Conservation (phyloP, 768 basidiomycete species). For the Punctularia strigosozonata region DNA sequence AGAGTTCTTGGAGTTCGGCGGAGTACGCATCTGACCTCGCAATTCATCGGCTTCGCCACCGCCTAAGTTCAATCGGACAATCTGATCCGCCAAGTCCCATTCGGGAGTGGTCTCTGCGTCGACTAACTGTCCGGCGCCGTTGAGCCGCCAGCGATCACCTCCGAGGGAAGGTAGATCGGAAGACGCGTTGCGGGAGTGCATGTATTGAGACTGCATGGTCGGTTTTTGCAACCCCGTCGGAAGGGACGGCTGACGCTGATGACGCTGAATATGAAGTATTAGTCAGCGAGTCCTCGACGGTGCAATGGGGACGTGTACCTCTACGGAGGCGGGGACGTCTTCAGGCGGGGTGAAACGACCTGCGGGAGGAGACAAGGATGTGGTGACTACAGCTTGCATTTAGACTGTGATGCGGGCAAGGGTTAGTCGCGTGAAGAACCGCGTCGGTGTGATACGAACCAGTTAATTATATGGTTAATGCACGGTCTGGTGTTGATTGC, state of each 20-base stretch:
- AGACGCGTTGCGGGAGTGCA: slow-evolving; percentile 9
- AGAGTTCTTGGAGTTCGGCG: slow-evolving; percentile 53
- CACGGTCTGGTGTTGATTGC: slow-evolving; percentile 32
- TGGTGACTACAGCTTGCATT: slow-evolving; percentile 64
- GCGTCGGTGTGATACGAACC: slow-evolving; percentile 21
- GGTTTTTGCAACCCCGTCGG: slow-evolving; percentile 7
- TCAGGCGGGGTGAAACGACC: slow-evolving; percentile 22
- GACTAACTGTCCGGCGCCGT: slow-evolving; percentile 49
- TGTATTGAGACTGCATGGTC: too few relatives aligned
- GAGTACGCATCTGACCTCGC: slow-evolving; percentile 44
- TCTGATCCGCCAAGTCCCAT: slow-evolving; percentile 67
- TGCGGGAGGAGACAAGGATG: slow-evolving; percentile 23
- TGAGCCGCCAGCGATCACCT: slow-evolving; percentile 51
- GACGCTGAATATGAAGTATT: slow-evolving; percentile 9
- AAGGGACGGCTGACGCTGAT: slow-evolving; percentile 6
- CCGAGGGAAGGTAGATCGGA: slow-evolving; percentile 13
- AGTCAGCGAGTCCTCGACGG: slow-evolving; percentile 5
- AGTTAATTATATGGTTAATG: slow-evolving; percentile 40
- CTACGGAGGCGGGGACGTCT: neutral
- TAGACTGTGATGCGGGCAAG: slow-evolving; percentile 22
- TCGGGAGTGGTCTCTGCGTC: slow-evolving; percentile 39
- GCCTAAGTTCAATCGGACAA: slow-evolving; percentile 59
- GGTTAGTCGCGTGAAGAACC: slow-evolving; percentile 13
- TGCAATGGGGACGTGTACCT: neutral
- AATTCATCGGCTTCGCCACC: slow-evolving; percentile 39